Percentiles rank a stretch among this genome's conserved stretches.
These are phyloP conservation scores for Microbotryomycetes sp. DNA, from an alignment of 1,284 basidiomycete genomes.

Conservation along the genomic window DNA sequence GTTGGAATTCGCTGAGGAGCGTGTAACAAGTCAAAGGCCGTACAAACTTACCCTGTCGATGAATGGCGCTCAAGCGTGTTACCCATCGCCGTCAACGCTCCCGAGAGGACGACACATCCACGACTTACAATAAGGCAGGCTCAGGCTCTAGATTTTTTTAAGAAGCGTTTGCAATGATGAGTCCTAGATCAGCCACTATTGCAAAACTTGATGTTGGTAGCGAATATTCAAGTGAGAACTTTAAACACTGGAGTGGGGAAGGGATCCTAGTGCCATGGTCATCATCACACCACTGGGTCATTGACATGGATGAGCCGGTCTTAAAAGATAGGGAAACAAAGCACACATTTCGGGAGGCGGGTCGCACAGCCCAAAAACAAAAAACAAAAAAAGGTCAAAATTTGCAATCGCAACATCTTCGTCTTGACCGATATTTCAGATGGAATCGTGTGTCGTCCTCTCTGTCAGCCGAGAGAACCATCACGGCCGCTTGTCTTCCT, in stretches of 20 bases:
- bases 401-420: too few relatives aligned
- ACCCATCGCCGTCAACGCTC: slow-evolving; percentile 53
- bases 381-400: too few relatives aligned
- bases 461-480: too few relatives aligned
- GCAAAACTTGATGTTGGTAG: slow-evolving; percentile 61
- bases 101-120: too few relatives aligned
- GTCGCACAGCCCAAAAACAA: too few relatives aligned
- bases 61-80: slow-evolving; percentile 58
- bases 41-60: slow-evolving; percentile 62
- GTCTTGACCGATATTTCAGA: too few relatives aligned
- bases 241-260: slow-evolving; percentile 59
- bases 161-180: slow-evolving; percentile 57
- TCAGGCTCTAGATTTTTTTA: slow-evolving; percentile 54
- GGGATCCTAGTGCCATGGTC: too few relatives aligned
- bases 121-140: slow-evolving; percentile 54
- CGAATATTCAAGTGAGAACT: slow-evolving; percentile 56
- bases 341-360: too few relatives aligned
- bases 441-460: too few relatives aligned
- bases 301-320: slow-evolving; percentile 57
- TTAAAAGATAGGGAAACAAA: slow-evolving; percentile 59
- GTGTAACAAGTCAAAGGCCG: slow-evolving; percentile 62
- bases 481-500: too few relatives aligned
- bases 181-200: slow-evolving; percentile 57
- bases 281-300: slow-evolving; percentile 57
- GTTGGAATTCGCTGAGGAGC: slow-evolving; percentile 59